Evolutionary conservation across 441 rosid species (phyloP).

Genomic region (Bocquillonia castaneifolia): DNA sequence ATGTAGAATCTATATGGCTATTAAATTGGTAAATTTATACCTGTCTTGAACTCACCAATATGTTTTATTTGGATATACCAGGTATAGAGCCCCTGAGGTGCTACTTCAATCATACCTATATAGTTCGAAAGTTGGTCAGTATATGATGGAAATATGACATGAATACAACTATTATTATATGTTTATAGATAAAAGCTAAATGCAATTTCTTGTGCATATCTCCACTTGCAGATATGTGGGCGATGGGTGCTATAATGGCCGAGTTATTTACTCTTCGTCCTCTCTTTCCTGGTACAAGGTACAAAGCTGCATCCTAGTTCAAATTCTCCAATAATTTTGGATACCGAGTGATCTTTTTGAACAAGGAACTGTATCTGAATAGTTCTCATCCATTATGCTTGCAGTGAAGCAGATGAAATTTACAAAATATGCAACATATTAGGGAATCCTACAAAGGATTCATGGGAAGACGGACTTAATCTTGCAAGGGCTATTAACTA

Average conservation of each 20-base stretch:
- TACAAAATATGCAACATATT: constrained; percentile 83
- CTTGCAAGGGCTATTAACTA: constrained; percentile 76
- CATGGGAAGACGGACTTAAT: constrained; percentile 81
- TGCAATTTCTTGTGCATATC: neutral
- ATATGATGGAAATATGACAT: neutral
- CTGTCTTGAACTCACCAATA: neutral
- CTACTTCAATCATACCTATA: constrained; percentile 77
- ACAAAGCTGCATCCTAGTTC: neutral
- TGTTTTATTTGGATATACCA: constrained; percentile 22
- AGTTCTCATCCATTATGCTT: constrained; percentile 16
- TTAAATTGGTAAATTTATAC: neutral
- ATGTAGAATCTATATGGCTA: neutral
- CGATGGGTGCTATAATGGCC: constrained; percentile 97
- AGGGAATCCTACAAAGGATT: constrained; percentile 70
- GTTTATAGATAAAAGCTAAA: neutral
- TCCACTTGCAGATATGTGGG: constrained; percentile 81
- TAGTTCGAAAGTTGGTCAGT: constrained; percentile 66
- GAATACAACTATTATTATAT: neutral
- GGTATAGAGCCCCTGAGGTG: constrained; percentile 98
- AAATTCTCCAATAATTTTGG: neutral
- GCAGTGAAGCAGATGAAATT: constrained; percentile 95
- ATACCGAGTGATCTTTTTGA: neutral
- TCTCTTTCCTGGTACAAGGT: constrained; percentile 77
- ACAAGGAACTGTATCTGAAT: neutral
- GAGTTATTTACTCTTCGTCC: constrained; percentile 78